Evolutionary conservation across 2,329 filamentous ascomycete genomes (phyloP), one percentile per base, ranked within the genome.

Genomic region (Chaetomiaceae sp.): DNA sequence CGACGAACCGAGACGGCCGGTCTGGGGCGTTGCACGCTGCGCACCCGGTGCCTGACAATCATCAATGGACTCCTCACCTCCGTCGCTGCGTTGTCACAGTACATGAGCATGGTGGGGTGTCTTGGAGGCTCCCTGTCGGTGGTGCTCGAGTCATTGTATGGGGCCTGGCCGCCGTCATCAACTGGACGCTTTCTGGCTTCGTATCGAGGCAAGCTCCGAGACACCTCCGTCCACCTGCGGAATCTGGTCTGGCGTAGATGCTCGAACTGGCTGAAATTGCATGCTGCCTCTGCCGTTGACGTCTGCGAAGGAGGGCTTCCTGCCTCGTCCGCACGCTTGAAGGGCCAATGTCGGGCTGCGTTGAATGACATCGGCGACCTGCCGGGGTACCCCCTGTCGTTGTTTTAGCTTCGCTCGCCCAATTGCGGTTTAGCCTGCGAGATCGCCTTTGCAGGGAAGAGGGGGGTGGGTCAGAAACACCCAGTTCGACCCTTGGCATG

Each of bases 331-430:
- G 11, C 18, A 10, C 26, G 22, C 20, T 9, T 30, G 42, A 15
- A 26, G 14, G 39, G 29, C 41, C 42, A 45, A 45, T 49, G 41
- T 41, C 42, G 47, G 42, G 47, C 42, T 33, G 14, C 30, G 22
- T 26, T 43, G 35, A 39, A 38, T 26, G 42, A 53, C 36, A 47
- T 53, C 50, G 50, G 29, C 50, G 50, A 53, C 50, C 48, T 50
- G 26, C 38, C 39, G 35, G 39, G 48, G 45, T 5, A 3, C 27
- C 42, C 50, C n/a, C n/a, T n/a, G n/a, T n/a, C n/a, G n/a, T n/a
- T 30, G 19, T 42, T 35, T 33, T 19, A 12, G 11, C 15, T 24
- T 32, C 33, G 27, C 37, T 44, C 37, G 15, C 18, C 50, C 38
- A 22, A 34, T 42, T 48, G 11, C 12, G 47, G 44, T 39, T 40